Base-by-base conservation (phyloP, 2,329 filamentous ascomycete genomes). In the Ophiostoma quercus region DNA sequence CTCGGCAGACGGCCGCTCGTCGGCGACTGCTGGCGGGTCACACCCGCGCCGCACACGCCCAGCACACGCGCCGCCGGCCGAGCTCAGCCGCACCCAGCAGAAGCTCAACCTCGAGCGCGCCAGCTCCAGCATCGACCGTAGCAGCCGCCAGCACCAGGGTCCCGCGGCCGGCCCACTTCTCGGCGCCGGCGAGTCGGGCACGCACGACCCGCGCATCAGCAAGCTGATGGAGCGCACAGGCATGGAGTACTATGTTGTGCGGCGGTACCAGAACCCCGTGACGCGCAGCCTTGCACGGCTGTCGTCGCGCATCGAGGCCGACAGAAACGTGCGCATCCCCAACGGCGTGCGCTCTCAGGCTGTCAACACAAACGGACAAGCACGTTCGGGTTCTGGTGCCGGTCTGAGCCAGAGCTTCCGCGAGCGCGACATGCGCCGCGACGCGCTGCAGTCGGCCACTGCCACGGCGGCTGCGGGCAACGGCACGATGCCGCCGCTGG, bases 71-170 rank as follows among this genome's bases (percentile, higher is more conserved):
- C 79, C 80, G 0, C 78, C 82, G 0, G 83, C 84, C 0, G 84
- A 87, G 71, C 83, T 86, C 73, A 91, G 88, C 69, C 84, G 90
- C 16, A 91, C 89, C 0, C 89, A 92, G 78, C 89, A 92, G 77
- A 92, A 92, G 75, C 81, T 92, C 16, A 89, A 91, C 79, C 83
- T 92, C 1, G 89, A 92, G 76, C 85, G 90, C 51, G 90, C 89
- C 39, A 90, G 88, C 76, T 91, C 89, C 3, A 87, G 85, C 73
- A 88, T 92, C 66, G 90, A 92, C 74, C 87, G 87, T 0, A 80
- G 85, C 39, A 85, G 88, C 80, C 76, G 73, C 74, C 76, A 76
- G 73, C 77, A 72, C 72, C 25, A 76, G 73, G 70, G 75, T 70
- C 60, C 76, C 72, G 72, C 74, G 68, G 66, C 75, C 62, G 82